These are phyloP conservation scores for Cucumis cinereus DNA, from an alignment of 306 rosid species.

Conservation along the genomic window DNA sequence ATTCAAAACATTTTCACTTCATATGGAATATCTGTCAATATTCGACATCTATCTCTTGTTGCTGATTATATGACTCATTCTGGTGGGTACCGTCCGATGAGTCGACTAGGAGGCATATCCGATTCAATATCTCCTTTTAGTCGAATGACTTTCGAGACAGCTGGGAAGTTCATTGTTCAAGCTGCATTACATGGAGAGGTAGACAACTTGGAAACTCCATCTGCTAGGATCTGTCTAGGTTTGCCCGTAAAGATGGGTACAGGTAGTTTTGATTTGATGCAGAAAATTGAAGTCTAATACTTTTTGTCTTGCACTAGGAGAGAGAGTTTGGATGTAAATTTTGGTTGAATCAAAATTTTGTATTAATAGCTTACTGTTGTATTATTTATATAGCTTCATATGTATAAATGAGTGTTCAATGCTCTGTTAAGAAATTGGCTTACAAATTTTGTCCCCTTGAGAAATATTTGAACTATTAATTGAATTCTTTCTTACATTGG, in stretches of 20 bases:
- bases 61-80: constrained; percentile 75
- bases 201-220: constrained; percentile 75
- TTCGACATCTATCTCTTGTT: constrained; percentile 70
- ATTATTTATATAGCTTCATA: background rate
- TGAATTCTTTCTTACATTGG: too few species aligned
- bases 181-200: constrained; percentile 64
- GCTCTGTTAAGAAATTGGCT: background rate
- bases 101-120: constrained; percentile 44
- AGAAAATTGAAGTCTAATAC: constrained; percentile 36
- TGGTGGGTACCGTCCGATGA: constrained; percentile 71
- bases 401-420: background rate
- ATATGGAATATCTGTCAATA: constrained; percentile 67
- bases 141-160: constrained; percentile 78
- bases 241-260: constrained; percentile 80
- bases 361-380: background rate
- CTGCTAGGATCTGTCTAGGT: constrained; percentile 83
- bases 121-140: constrained; percentile 65
- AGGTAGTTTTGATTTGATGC: constrained; percentile 68
- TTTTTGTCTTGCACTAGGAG: background rate
- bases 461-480: background rate
- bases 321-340: background rate
- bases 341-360: background rate
- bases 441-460: background rate
- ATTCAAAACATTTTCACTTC: constrained; percentile 65
- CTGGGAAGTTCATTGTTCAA: constrained; percentile 69